phyloP scores from a whole-genome alignment of 345 rosid species.

The Schrenkiella parvula region DNA sequence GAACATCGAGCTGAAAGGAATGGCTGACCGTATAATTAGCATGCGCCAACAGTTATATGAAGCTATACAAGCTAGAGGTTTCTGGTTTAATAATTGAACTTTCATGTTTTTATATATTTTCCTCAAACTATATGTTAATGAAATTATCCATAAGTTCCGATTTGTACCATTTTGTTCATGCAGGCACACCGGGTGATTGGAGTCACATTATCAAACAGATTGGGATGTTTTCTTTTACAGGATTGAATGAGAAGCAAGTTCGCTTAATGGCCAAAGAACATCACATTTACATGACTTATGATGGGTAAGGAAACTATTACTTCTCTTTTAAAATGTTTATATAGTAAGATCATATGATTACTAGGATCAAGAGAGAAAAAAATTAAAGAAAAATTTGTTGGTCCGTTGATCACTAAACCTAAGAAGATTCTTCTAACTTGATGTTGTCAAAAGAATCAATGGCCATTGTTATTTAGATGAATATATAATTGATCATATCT shows the following conservation, averaged over 20 bases:
- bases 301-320: conserved; percentile 42
- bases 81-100: too few species aligned
- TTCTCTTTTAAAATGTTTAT: background rate
- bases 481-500: too few species aligned
- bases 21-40: conserved; percentile 66
- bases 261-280: conserved; percentile 56
- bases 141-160: background rate
- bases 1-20: conserved; percentile 68
- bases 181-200: conserved; percentile 88
- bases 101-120: background rate
- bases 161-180: background rate
- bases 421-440: too few species aligned
- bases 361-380: background rate
- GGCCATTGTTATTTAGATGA: too few species aligned
- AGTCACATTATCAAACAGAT: conserved; percentile 72
- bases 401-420: too few species aligned
- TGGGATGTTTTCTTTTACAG: conserved; percentile 71
- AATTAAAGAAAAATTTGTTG: too few species aligned
- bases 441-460: too few species aligned
- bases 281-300: conserved; percentile 70
- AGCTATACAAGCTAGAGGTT: conserved; percentile 58
- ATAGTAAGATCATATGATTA: background rate
- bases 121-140: background rate
- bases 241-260: conserved; percentile 65
- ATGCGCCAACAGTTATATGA: conserved; percentile 65